Evolutionary conservation across 2,329 filamentous ascomycete genomes (phyloP).

Genomic region (Tolypocladium endophyticum): DNA sequence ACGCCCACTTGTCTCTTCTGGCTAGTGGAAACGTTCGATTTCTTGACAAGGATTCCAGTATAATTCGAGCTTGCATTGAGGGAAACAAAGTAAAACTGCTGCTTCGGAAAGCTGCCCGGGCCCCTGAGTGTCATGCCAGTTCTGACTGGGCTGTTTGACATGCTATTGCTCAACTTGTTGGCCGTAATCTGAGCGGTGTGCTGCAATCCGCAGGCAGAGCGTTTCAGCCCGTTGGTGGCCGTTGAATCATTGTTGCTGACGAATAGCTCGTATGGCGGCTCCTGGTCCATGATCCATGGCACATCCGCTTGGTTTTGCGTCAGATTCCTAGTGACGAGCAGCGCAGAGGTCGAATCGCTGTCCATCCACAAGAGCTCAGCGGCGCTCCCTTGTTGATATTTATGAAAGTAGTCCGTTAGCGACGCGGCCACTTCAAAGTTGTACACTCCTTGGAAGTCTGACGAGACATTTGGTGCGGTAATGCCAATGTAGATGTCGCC

Average conservation of each 20-base stretch:
- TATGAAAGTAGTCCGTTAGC: slow-evolving; percentile 67
- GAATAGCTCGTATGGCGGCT: slow-evolving; percentile 67
- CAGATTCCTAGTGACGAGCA: slow-evolving; percentile 69
- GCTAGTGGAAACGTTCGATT: slow-evolving; percentile 36
- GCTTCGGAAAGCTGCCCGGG: slow-evolving; percentile 58
- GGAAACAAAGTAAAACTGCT: slow-evolving; percentile 76
- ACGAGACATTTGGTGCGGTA: slow-evolving; percentile 54
- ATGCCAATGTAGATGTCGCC: slow-evolving; percentile 69
- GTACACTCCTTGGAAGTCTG: slow-evolving; percentile 55
- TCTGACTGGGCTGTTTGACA: slow-evolving; percentile 33
- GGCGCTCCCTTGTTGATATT: slow-evolving; percentile 32
- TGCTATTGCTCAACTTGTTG: slow-evolving; percentile 36
- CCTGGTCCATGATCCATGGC: slow-evolving; percentile 39
- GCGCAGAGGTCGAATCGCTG: slow-evolving; percentile 66
- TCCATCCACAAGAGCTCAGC: slow-evolving; percentile 69
- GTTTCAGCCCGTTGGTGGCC: slow-evolving; percentile 57
- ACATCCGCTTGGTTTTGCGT: slow-evolving; percentile 46
- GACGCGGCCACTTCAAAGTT: slow-evolving; percentile 76
- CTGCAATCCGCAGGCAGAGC: slow-evolving; percentile 74
- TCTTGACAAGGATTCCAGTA: slow-evolving; percentile 60
- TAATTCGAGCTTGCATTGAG: slow-evolving; percentile 66
- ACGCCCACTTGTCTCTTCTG: slow-evolving; percentile 20
- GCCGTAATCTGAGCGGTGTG: slow-evolving; percentile 53
- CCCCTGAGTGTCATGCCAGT: slow-evolving; percentile 62
- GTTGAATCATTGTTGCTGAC: slow-evolving; percentile 51